These are phyloP conservation scores for Colletotrichum magnum DNA, from an alignment of 2,329 filamentous ascomycete species.

Conservation along the genomic window DNA sequence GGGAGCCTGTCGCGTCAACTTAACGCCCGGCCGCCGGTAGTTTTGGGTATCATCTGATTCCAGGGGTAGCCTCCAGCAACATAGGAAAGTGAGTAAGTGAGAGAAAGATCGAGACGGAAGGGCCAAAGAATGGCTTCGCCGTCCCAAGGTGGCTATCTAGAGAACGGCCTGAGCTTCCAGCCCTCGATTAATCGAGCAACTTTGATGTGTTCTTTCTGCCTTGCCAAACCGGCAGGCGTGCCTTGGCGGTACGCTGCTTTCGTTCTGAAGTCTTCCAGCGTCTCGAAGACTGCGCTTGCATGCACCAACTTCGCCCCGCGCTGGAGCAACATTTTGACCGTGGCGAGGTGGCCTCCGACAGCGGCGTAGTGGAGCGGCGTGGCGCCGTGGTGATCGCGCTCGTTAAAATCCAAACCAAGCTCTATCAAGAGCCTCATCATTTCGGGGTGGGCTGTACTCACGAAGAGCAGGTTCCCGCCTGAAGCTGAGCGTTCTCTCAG, in stretches of 20 bases:
- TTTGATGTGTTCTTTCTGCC: conserved; percentile 42
- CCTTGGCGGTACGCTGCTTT: conserved; percentile 44
- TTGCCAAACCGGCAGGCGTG: conserved; percentile 44
- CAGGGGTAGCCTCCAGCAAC: not conserved
- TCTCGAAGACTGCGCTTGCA: conserved; percentile 44
- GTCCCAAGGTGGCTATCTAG: not conserved
- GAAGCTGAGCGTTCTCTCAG: conserved; percentile 39
- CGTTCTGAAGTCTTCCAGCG: conserved; percentile 39
- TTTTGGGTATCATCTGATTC: conserved; percentile 34
- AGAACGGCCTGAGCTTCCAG: conserved; percentile 37
- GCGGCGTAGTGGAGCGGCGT: conserved; percentile 47
- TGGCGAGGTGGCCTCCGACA: conserved; percentile 42
- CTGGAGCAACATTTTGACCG: conserved; percentile 47
- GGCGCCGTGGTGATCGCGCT: conserved; percentile 44
- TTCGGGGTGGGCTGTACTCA: conserved; percentile 37
- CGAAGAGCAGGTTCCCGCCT: conserved; percentile 43
- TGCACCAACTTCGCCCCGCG: conserved; percentile 41
- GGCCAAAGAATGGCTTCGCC: not conserved
- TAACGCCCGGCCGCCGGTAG: conserved; percentile 4
- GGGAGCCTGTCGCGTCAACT: not conserved
- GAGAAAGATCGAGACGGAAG: not conserved
- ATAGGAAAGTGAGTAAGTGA: conserved; percentile 1
- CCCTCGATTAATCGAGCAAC: conserved; percentile 40
- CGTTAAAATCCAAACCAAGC: conserved; percentile 42
- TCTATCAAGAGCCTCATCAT: conserved; percentile 44